Conservation (phyloP, 2,329 filamentous ascomycete species). For the Passalora sequoiae region DNA sequence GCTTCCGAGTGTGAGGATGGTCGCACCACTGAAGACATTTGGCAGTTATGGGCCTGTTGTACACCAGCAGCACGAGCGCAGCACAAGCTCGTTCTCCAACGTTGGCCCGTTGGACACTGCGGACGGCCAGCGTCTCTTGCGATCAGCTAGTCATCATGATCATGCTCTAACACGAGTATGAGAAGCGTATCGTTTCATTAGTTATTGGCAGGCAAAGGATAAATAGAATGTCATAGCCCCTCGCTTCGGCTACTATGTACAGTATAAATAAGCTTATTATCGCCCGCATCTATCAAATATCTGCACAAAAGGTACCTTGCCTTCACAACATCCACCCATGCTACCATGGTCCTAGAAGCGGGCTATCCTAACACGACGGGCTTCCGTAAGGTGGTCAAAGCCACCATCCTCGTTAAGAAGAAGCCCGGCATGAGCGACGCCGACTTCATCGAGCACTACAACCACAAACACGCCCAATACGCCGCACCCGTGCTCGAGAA, state of each 20-base stretch:
- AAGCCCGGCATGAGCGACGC: slow-evolving; percentile 43
- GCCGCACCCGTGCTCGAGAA: slow-evolving; percentile 42
- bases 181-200: no score
- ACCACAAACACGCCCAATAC: slow-evolving; percentile 41
- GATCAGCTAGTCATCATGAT: no score
- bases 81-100: neutral
- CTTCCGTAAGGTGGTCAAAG: slow-evolving; percentile 46
- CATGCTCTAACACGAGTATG: no score
- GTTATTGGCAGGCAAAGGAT: no score
- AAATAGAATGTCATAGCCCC: no score
- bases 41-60: neutral
- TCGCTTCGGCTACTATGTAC: no score
- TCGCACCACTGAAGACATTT: neutral
- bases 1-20: neutral
- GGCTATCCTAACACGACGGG: slow-evolving; percentile 42
- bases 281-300: no score
- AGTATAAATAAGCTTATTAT: no score
- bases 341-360: slow-evolving; percentile 38
- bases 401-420: slow-evolving; percentile 44
- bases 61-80: neutral
- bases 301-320: no score
- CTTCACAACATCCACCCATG: neutral
- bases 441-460: slow-evolving; percentile 45
- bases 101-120: no score
- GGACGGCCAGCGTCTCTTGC: no score